A percentile compares a stretch with the other conserved stretches of the same genome.
Conservation (phyloP, 1,284 basidiomycete genomes). For the Apiotrichum mycotoxinovorans region DNA sequence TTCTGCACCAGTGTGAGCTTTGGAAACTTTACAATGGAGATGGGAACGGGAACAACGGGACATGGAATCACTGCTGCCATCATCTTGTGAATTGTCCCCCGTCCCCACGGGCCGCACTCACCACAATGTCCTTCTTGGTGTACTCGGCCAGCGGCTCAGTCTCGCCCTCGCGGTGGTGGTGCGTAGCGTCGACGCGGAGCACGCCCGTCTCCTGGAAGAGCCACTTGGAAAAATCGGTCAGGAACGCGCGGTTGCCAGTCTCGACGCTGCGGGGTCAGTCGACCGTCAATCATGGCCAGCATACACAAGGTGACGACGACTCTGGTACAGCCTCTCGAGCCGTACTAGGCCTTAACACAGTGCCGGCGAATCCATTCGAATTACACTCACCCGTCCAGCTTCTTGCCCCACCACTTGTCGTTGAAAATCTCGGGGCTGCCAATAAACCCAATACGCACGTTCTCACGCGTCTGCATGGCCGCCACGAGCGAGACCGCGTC, state of each 20-base stretch:
- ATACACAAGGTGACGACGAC: no score
- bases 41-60: background rate
- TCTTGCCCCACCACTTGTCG: constrained; percentile 47
- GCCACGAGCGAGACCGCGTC: constrained; percentile 70
- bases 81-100: background rate
- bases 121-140: constrained; percentile 81
- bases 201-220: constrained; percentile 84
- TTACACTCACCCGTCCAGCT: constrained; percentile 54
- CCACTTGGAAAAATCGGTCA: constrained; percentile 75
- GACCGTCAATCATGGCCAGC: background rate
- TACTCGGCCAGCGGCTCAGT: constrained; percentile 62
- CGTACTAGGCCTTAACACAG: no score
- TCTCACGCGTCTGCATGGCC: constrained; percentile 80
- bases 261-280: constrained; percentile 41
- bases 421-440: constrained; percentile 77
- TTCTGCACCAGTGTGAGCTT: constrained; percentile 56
- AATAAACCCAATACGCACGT: constrained; percentile 73
- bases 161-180: constrained; percentile 68
- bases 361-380: no score
- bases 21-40: background rate
- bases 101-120: constrained; percentile 46
- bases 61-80: no score
- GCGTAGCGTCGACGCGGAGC: constrained; percentile 69
- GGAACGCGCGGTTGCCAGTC: constrained; percentile 72
- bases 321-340: no score